Evolutionary conservation across 176 grass and related monocot species (phyloP), one percentile per base, ranked within the genome.

Genomic region (Triticum turgidum): DNA sequence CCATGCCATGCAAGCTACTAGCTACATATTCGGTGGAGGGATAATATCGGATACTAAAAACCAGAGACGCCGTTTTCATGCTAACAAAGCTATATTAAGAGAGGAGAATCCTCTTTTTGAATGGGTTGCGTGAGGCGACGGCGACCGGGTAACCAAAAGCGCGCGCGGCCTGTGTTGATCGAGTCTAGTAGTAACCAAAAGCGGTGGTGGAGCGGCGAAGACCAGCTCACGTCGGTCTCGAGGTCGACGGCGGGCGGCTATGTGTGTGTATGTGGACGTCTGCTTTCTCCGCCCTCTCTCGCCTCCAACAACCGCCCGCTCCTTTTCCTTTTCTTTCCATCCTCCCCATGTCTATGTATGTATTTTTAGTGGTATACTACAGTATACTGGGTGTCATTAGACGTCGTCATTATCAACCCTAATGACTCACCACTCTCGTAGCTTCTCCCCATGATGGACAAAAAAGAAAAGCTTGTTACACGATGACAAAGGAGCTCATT

Each of bases 141-240:
- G 76, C 80, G 85, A 91, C 89, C 10, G 25, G 13, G 4, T 56
- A 76, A 91, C 85, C 49, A 91, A 87, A 51, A 76, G 51, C 0
- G 51, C 5, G 15, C 5, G 51, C 51, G 15, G 15, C 51, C 15
- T 54, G 51, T 54, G 51, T 54, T 54, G 51, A 54, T 54, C 51
- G 15, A 54, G 15, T 54, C 51, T 51, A 1, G 11, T 5, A 49
- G 4, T 52, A 34, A 25, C 54, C 7, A 0, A 77, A 68, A 78
- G 84, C 52, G 17, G 76, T 22, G 0, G 12, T 35, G 58, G 21
- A n/a, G 8, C 51, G 51, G 51, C 51, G 5, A 54, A 42, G 47
- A 77, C 78, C 73, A 73, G 89, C 84, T 65, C 80, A 38, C 22
- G 89, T 25, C 24, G 24, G 24, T 44, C 67, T 84, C 89, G 38